Conservation (phyloP, 495 filamentous ascomycete species). For the Aspergillus ostianus region DNA sequence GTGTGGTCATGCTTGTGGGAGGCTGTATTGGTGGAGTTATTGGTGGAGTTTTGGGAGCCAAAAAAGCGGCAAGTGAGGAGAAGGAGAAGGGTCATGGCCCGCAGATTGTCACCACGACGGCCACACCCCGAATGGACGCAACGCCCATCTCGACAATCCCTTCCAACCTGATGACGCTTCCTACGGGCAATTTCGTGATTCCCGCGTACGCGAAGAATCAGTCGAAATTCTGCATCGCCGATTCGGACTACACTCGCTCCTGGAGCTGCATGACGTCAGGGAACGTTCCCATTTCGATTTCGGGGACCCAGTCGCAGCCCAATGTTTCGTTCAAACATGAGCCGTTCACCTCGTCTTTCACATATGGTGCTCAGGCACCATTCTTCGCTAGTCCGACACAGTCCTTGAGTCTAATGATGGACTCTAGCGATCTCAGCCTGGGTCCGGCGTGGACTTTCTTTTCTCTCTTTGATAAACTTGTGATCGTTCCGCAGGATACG, state of each 20-base stretch:
- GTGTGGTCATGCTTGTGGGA: slow-evolving; percentile 53
- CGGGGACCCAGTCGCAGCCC: slow-evolving; percentile 18
- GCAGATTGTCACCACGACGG: slow-evolving; percentile 49
- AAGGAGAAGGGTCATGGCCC: slow-evolving; percentile 23
- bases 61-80: slow-evolving; percentile 35
- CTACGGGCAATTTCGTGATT: slow-evolving; percentile 63
- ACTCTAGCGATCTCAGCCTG: slow-evolving; percentile 56
- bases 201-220: slow-evolving; percentile 55
- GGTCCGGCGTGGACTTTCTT: slow-evolving; percentile 78
- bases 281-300: slow-evolving; percentile 42
- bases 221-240: slow-evolving; percentile 65
- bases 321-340: slow-evolving; percentile 30
- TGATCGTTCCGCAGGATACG: slow-evolving; percentile 62
- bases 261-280: slow-evolving; percentile 63
- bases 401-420: slow-evolving; percentile 60
- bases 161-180: slow-evolving; percentile 54
- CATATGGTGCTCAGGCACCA: slow-evolving; percentile 76
- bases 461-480: slow-evolving; percentile 72
- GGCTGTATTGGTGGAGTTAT: slow-evolving; percentile 59
- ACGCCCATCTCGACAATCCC: slow-evolving; percentile 59
- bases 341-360: slow-evolving; percentile 40
- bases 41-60: slow-evolving; percentile 53
- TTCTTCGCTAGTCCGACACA: slow-evolving; percentile 43
- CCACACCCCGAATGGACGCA: slow-evolving; percentile 62
- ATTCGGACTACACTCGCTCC: slow-evolving; percentile 56